Evolutionary conservation across 306 rosid genomes (phyloP).

Genomic region (Cucumis sativus): Cucumber_9930_V3 NC_026657.2:38031501-38032000

Average conservation of each 20-base stretch:
- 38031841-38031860: not conserved
- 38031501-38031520: not conserved
- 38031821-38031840: not conserved
- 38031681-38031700: not conserved
- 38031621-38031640: not conserved
- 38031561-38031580: not conserved
- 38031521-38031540: not conserved
- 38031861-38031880: not conserved
- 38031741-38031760: not conserved
- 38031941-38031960: not conserved
- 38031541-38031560: not conserved
- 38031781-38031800: not conserved
- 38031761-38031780: not conserved
- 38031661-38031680: not conserved
- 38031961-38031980: conserved; percentile 41
- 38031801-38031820: not conserved
- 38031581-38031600: not conserved
- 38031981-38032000: conserved; percentile 40
- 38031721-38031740: not conserved
- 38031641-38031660: not conserved
- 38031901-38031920: not conserved
- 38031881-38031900: not conserved
- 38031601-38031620: not conserved
- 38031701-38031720: not conserved
- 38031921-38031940: not conserved